A percentile compares a stretch with the other conserved stretches of the same genome.
Conservation (phyloP, 495 filamentous ascomycete species). For the Neurospora sp. region DNA sequence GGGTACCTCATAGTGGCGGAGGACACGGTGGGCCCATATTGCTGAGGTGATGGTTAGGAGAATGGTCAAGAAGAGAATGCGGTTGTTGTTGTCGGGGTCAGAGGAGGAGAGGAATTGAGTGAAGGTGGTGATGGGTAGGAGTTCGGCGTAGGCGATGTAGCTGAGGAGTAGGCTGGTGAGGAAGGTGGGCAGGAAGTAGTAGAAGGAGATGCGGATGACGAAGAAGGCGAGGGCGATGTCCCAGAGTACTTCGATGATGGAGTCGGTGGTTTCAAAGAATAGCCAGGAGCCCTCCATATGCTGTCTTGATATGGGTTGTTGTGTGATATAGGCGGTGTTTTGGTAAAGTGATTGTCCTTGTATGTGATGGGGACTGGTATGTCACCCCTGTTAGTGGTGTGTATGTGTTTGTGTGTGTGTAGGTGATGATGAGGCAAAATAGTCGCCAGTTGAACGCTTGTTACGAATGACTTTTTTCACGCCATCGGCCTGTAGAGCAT, state of each 20-base stretch:
- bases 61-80: not conserved
- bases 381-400: not conserved
- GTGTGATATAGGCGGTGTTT: not conserved
- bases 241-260: constrained; percentile 25
- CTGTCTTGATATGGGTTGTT: not conserved
- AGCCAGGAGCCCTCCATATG: constrained; percentile 1
- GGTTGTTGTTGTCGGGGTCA: not conserved
- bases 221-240: constrained; percentile 25
- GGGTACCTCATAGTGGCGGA: constrained; percentile 16
- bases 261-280: constrained; percentile 20
- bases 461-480: not conserved
- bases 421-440: not conserved
- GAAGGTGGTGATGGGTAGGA: not conserved
- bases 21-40: constrained; percentile 7
- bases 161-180: not conserved
- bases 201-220: constrained; percentile 16
- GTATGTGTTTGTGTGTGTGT: not conserved
- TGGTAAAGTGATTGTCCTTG: not conserved
- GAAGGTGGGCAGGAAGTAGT: constrained; percentile 16
- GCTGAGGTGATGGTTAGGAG: constrained; percentile 5
- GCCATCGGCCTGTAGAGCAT: not conserved
- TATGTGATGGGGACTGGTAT: not conserved
- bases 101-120: not conserved
- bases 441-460: not conserved
- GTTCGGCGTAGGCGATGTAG: not conserved